Evolutionary conservation across 257 asterid species (phyloP), one percentile per base, ranked within the genome.

Genomic region (Coffea canephora): DNA sequence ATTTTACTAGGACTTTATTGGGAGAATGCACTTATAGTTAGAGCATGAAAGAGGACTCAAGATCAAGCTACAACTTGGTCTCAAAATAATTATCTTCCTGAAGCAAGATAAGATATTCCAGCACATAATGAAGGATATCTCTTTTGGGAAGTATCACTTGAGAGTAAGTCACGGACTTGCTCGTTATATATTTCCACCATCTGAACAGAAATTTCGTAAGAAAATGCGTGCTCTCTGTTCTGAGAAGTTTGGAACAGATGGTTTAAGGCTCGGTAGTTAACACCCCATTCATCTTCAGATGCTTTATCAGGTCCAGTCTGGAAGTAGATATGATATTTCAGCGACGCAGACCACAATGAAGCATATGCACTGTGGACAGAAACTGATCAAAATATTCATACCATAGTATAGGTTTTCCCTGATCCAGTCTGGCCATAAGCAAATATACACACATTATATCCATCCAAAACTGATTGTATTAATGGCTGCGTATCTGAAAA

Each of bases 361-460:
- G 18, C 3, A 69, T 71, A 73, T 64, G 46, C 75, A 71, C 43
- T 73, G 67, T n/a, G 39, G 43, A 62, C 25, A 70, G 50, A 23
- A 39, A 39, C 57, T 43, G 57, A 6, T 27, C 16, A 52, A 46
- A 59, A 16, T 11, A 13, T 11, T 46, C 84, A 36, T 89, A 96
- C 99, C 99, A 96, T 96, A 0, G 99, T 96, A 73, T 94, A 91
- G 64, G 98, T 94, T 83, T 96, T 96, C 34, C 99, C 99, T 0
- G 99, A 96, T 81, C 99, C 99, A 76, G 98, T 96, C 83, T 96
- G 99, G 39, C 99, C 99, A 66, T 94, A 96, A 15, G 98, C 99
- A 79, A 96, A 94, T 69, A 96, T 96, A 27, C 99, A 96, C 5
- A 92, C 97, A 67, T 89, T 96, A 79, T 85, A 96, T 86, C 99